phyloP scores from a whole-genome alignment of 768 basidiomycete genomes.

The Panaeolus papilionaceus region DNA sequence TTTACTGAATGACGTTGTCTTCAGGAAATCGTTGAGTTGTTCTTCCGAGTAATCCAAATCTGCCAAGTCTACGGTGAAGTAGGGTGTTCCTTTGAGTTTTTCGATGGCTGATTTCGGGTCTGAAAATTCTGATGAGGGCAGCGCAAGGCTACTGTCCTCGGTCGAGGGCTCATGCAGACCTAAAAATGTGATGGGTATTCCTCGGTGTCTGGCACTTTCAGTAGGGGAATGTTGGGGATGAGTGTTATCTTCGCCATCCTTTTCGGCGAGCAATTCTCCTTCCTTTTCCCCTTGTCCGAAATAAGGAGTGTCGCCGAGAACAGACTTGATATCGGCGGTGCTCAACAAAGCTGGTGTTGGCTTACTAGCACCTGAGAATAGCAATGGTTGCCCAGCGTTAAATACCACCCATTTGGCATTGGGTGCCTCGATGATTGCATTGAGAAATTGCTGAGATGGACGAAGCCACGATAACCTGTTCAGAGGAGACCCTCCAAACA shows the following conservation, averaged over 20 bases:
- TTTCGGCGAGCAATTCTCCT: conserved; percentile 41
- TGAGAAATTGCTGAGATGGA: conserved; percentile 76
- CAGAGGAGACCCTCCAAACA: conserved; percentile 68
- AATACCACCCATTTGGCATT: conserved; percentile 82
- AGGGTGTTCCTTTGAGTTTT: conserved; percentile 80
- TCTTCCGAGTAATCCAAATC: conserved; percentile 46
- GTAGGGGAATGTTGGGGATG: conserved; percentile 38
- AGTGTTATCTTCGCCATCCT: conserved; percentile 31
- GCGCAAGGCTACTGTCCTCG: conserved; percentile 48
- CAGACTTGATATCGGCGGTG: conserved; percentile 63
- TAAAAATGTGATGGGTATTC: conserved; percentile 75
- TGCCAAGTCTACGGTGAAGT: conserved; percentile 82
- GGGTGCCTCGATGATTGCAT: conserved; percentile 64
- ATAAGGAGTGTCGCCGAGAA: conserved; percentile 72
- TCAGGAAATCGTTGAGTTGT: conserved; percentile 44
- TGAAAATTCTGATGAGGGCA: conserved; percentile 71
- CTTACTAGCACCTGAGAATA: conserved; percentile 44
- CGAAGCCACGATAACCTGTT: conserved; percentile 87
- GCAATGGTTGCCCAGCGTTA: conserved; percentile 73
- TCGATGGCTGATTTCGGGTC: conserved; percentile 57
- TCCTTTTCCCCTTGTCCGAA: conserved; percentile 71
- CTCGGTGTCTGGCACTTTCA: conserved; percentile 66
- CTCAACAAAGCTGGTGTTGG: conserved; percentile 56
- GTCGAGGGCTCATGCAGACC: conserved; percentile 67
- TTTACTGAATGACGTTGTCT: conserved; percentile 43